phyloP scores from a whole-genome alignment of 2,329 filamentous ascomycete species.

The Pyricularia sp. region DNA sequence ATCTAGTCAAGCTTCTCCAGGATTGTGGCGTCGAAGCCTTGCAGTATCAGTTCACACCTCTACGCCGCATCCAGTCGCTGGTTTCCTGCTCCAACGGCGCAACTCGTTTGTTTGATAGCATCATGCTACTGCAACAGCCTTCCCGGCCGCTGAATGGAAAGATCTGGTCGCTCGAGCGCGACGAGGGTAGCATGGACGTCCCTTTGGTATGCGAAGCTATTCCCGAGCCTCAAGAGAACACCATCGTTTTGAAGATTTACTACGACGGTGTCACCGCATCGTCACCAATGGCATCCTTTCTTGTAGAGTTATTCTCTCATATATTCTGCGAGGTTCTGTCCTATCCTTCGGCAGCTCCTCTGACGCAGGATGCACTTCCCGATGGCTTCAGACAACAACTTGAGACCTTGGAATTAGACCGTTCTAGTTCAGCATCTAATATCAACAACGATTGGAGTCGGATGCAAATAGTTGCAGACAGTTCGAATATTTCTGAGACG shows the following conservation, averaged over 20 bases:
- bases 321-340: slow-evolving; percentile 14
- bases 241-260: slow-evolving; percentile 48
- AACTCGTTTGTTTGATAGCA: slow-evolving; percentile 58
- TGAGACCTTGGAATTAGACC: neutral
- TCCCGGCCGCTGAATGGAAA: slow-evolving; percentile 38
- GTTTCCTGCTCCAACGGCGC: slow-evolving; percentile 24
- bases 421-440: neutral
- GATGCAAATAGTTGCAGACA: no score
- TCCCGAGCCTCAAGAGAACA: slow-evolving; percentile 38
- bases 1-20: slow-evolving; percentile 49
- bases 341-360: slow-evolving; percentile 17
- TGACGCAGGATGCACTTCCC: slow-evolving; percentile 9
- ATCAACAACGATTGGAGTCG: neutral
- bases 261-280: slow-evolving; percentile 28
- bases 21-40: slow-evolving; percentile 47
- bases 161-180: slow-evolving; percentile 44
- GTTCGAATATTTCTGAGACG: slow-evolving; percentile 29
- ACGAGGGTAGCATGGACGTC: slow-evolving; percentile 55
- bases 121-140: slow-evolving; percentile 65
- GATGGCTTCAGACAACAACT: slow-evolving; percentile 6
- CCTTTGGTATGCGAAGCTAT: slow-evolving; percentile 66
- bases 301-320: slow-evolving; percentile 16
- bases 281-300: neutral
- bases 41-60: slow-evolving; percentile 59
- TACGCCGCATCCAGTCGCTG: slow-evolving; percentile 55